Conservation (phyloP, 306 rosid species). For the Luffa acutangula region DNA sequence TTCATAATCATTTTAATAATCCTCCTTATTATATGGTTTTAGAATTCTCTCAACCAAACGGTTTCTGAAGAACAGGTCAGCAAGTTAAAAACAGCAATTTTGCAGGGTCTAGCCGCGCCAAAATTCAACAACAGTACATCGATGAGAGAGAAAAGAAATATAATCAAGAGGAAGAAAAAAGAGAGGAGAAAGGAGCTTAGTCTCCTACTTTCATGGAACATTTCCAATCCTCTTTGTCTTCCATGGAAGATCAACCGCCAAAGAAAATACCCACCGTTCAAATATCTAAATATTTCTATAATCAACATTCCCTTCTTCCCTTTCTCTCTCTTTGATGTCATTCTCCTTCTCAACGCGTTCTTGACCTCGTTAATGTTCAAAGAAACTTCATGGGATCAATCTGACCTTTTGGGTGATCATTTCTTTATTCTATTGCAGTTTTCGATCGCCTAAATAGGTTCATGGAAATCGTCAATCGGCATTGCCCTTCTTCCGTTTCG, state of each 20-base stretch:
- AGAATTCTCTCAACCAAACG: too few species aligned
- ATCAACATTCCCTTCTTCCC: background rate
- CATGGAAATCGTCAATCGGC: background rate
- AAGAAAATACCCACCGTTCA: background rate
- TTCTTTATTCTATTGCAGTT: background rate
- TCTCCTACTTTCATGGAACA: constrained; percentile 13
- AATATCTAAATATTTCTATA: background rate
- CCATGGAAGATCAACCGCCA: constrained; percentile 4
- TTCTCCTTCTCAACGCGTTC: background rate
- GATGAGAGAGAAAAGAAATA: background rate
- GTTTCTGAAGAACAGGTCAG: background rate
- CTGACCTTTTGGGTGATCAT: background rate
- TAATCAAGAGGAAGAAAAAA: background rate
- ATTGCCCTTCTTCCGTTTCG: background rate
- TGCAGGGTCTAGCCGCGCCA: background rate
- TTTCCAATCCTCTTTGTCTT: background rate
- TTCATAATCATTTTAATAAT: too few species aligned
- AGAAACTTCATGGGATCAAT: background rate
- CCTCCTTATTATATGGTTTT: too few species aligned
- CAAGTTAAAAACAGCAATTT: background rate
- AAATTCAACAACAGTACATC: background rate
- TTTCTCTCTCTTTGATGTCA: background rate
- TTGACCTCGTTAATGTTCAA: background rate
- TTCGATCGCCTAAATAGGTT: background rate
- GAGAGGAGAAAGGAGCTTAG: background rate